Conservation (phyloP, 345 rosid species). For the Brassica carinata region DNA sequence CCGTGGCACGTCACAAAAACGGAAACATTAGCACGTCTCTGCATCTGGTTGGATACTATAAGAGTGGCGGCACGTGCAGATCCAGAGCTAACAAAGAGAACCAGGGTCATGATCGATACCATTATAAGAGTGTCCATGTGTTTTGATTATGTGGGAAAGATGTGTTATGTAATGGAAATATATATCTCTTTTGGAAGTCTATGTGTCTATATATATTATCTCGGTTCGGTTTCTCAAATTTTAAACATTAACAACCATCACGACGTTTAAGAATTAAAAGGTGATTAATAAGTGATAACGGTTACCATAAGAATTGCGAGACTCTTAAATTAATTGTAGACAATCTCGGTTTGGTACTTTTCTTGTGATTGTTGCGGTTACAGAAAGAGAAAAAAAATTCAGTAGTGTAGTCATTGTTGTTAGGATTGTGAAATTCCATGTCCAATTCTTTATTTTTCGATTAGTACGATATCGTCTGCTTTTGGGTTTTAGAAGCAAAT, state of each 20-base stretch:
- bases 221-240: not conserved
- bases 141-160: not conserved
- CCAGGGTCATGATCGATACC: not conserved
- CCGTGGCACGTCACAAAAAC: not conserved
- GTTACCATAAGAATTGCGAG: not conserved
- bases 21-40: not conserved
- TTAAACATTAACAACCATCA: not conserved
- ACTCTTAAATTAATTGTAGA: not conserved
- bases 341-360: not conserved
- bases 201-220: not conserved
- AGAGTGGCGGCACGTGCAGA: not conserved
- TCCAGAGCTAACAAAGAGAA: not conserved
- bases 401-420: too few species aligned
- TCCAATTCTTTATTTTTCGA: too few species aligned
- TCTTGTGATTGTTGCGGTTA: not conserved
- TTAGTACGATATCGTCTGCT: too few species aligned
- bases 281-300: not conserved
- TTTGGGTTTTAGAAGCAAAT: too few species aligned
- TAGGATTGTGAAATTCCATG: too few species aligned
- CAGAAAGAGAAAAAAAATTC: not conserved
- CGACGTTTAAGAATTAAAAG: not conserved
- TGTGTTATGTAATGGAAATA: not conserved
- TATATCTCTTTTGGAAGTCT: not conserved
- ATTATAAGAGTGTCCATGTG: not conserved
- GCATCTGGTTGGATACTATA: not conserved